phyloP scores from a whole-genome alignment of 352 stramenopile species.

The Phytophthora uliginosa region DNA sequence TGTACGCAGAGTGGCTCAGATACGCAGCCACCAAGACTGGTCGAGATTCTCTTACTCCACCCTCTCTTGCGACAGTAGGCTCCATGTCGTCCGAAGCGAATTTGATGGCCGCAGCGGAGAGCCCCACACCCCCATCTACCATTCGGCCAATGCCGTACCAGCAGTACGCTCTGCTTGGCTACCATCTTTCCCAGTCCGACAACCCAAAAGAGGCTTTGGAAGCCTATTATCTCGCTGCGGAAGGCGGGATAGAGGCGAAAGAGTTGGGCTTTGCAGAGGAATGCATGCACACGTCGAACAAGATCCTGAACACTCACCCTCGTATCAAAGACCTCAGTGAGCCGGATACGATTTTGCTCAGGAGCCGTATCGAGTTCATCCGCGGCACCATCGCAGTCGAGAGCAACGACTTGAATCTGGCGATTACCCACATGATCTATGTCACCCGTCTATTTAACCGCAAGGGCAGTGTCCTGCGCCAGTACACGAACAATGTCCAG shows the following conservation, averaged over 20 bases:
- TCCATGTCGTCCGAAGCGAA: conserved; percentile 20
- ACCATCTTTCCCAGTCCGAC: conserved; percentile 70
- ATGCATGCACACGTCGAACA: conserved; percentile 82
- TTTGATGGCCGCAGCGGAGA: conserved; percentile 4
- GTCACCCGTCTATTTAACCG: conserved; percentile 72
- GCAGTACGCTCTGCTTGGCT: conserved; percentile 70
- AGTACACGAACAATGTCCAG: conserved; percentile 63
- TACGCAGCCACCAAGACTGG: conserved; percentile 26
- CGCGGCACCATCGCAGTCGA: conserved; percentile 74
- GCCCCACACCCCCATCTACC: neutral
- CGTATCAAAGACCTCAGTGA: conserved; percentile 58
- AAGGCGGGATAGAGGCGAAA: conserved; percentile 63
- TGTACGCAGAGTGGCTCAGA: conserved; percentile 72
- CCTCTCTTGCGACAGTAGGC: conserved; percentile 9
- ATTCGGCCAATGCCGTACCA: conserved; percentile 51
- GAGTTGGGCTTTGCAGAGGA: conserved; percentile 76
- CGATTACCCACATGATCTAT: conserved; percentile 72
- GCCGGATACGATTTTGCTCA: conserved; percentile 66
- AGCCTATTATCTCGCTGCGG: conserved; percentile 67
- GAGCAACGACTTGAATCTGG: conserved; percentile 74
- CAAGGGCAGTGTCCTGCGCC: conserved; percentile 65
- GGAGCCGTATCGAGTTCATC: conserved; percentile 83
- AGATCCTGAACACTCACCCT: conserved; percentile 63
- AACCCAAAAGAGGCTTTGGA: conserved; percentile 65
- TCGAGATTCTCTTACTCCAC: conserved; percentile 7